Evolutionary conservation across 805 yeast genomes (phyloP).

Genomic region (Pichia occidentalis): DNA sequence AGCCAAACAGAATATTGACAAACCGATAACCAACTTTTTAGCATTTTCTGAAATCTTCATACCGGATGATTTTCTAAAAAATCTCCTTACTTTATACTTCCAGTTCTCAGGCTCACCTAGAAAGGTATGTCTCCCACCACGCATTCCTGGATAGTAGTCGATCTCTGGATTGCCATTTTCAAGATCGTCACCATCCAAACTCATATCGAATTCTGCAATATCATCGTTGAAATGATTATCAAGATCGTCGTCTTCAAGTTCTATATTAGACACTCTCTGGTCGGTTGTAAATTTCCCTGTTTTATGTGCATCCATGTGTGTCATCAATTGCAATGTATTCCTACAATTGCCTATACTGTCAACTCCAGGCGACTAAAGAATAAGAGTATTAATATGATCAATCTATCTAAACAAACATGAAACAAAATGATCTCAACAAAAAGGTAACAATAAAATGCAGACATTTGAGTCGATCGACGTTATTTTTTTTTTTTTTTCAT

Average conservation of each 20-base stretch:
- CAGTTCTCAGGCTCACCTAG: slow-evolving; percentile 9
- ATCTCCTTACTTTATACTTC: not conserved
- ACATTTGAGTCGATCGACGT: too few relatives aligned
- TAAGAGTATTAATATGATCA: too few relatives aligned
- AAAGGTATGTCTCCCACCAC: slow-evolving; percentile 6
- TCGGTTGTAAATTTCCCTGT: too few relatives aligned
- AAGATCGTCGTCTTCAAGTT: slow-evolving; percentile 8
- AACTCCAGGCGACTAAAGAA: too few relatives aligned
- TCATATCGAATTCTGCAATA: slow-evolving; percentile 20
- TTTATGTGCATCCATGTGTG: too few relatives aligned
- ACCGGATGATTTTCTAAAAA: not conserved
- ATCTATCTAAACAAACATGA: too few relatives aligned
- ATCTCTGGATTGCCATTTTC: slow-evolving; percentile 6
- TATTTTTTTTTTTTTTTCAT: too few relatives aligned
- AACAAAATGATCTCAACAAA: too few relatives aligned
- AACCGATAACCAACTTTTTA: slow-evolving; percentile 8
- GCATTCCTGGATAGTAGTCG: slow-evolving; percentile 12
- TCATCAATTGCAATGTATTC: too few relatives aligned
- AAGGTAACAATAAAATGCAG: slow-evolving; percentile 1
- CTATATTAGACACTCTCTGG: too few relatives aligned
- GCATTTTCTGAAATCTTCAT: not conserved
- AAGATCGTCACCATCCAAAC: slow-evolving; percentile 3
- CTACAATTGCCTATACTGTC: too few relatives aligned
- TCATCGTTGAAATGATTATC: too few relatives aligned
- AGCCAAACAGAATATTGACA: not conserved